These are phyloP conservation scores for Penicillium oxalicum DNA, from an alignment of 2,329 filamentous ascomycete genomes.

Conservation along the genomic window DNA sequence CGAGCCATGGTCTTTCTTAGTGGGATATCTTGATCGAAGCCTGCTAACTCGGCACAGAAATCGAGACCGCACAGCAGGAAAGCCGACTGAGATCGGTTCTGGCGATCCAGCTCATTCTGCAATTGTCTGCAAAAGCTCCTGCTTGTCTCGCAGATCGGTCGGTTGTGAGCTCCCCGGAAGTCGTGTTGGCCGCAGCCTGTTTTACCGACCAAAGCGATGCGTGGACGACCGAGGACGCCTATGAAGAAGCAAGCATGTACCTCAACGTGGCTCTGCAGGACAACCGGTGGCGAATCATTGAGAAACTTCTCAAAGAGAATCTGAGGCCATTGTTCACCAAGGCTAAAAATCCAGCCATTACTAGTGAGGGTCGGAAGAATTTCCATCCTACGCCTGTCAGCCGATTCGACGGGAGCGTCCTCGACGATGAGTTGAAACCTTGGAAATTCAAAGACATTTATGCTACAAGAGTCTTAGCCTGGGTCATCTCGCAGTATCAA, in stretches of 20 bases:
- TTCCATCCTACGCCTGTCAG: conserved; percentile 34
- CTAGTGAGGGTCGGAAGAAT: conserved; percentile 40
- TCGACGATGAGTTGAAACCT: conserved; percentile 35
- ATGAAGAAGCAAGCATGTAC: conserved; percentile 6
- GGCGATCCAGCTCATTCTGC: conserved; percentile 26
- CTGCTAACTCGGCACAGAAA: conserved; percentile 7
- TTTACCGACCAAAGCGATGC: conserved; percentile 30
- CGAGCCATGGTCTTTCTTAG: too few relatives aligned
- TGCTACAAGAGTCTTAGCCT: conserved; percentile 30
- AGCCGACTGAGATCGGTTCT: conserved; percentile 24
- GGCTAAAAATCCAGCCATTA: conserved; percentile 38
- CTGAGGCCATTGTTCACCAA: conserved; percentile 41
- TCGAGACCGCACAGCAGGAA: conserved; percentile 18
- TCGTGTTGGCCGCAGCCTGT: conserved; percentile 30
- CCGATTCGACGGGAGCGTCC: conserved; percentile 31
- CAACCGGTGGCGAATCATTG: conserved; percentile 13
- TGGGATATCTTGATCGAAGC: neutral
- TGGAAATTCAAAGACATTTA: conserved; percentile 36
- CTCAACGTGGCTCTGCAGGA: conserved; percentile 1
- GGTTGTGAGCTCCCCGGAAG: conserved; percentile 16
- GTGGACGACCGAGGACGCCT: conserved; percentile 30
- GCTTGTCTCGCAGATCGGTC: conserved; percentile 14
- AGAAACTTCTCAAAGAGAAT: conserved; percentile 24
- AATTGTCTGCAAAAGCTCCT: conserved; percentile 6
- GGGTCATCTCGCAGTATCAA: conserved; percentile 33